These are phyloP conservation scores for Aspergillus floridensis DNA, from an alignment of 2,329 filamentous ascomycete species.

Conservation along the genomic window DNA sequence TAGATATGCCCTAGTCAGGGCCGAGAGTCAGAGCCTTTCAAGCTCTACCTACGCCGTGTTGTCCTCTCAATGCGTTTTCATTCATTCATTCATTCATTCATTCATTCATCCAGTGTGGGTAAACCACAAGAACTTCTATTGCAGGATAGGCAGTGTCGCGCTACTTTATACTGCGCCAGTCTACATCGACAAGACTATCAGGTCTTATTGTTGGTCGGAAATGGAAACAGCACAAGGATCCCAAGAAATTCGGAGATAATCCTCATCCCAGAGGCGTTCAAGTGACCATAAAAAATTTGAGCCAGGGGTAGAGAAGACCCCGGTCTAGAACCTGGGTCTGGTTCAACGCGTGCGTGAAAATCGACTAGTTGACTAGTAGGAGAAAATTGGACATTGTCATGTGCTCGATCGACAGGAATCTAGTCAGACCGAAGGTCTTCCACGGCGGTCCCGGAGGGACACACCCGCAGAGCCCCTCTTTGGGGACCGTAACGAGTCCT, in stretches of 20 bases:
- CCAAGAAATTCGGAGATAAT: conserved; percentile 3
- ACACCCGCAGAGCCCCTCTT: conserved; percentile 15
- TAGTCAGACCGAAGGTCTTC: conserved; percentile 2
- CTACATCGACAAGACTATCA: background rate
- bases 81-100: background rate
- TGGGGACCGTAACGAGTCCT: background rate
- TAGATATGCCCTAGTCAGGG: background rate
- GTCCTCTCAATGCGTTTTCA: background rate
- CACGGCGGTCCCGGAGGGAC: conserved; percentile 9
- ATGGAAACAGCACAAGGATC: background rate
- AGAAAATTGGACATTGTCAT: conserved; percentile 22
- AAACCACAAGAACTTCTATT: too few species aligned
- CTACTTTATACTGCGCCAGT: too few species aligned
- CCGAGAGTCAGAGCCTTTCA: background rate
- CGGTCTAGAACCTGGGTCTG: conserved; percentile 11
- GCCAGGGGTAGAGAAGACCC: conserved; percentile 13
- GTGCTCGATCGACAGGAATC: conserved; percentile 19
- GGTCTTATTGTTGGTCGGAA: background rate
- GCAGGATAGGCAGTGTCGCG: too few species aligned
- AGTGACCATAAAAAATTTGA: conserved; percentile 12
- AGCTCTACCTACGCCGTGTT: background rate
- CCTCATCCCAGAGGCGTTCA: conserved; percentile 5
- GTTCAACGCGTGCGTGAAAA: conserved; percentile 7
- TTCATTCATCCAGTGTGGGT: background rate
- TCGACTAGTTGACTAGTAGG: conserved; percentile 4